Base-by-base conservation (phyloP, 352 stramenopile genomes). In the Globisporangium camurandrum region DNA sequence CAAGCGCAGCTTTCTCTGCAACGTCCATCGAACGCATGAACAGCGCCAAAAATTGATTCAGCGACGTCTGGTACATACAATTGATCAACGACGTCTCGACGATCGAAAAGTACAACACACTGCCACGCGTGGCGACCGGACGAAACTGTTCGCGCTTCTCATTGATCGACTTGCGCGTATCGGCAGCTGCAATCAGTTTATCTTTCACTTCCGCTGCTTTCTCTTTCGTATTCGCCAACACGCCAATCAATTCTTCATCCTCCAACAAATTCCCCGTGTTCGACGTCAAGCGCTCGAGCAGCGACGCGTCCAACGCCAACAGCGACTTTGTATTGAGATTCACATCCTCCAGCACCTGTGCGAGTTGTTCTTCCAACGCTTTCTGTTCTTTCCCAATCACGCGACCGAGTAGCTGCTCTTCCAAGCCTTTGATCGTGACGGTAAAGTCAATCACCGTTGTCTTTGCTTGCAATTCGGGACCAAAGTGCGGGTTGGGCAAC, bases 361-460 rank as follows among this genome's bases (percentile, higher is more conserved):
- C 96, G n/a, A 99, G 88, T 61, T 99, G 95, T 51, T 99, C 96
- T 62, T 99, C 95, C 0, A 99, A 68, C 5, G 93, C 95, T 57
- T 98, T 97, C 57, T 99, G 95, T 60, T 99, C 96, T 47, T 98
- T 91, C 19, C 93, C 93, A 54, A 99, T 99, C 30, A 99, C 95
- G 16, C 95, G 93, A 41, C 96, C 96, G 3, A 99, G 73, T 8
- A 99, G 68, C 62, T 99, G 96, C 52, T 99, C 96, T 51, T 98
- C 93, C 0, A 98, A 71, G 48, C 94, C 94, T 51, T 97, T 97
- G 56, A 98, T 96, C 2, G 94, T 98, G 9, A 98, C 92, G 1
- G 95, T 99, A 57, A 99, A 99, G 77, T 99, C 95, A 39, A 99
- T 97, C 41, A 99, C 84, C 0, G 95, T 99, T 0, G 95, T 98